Conservation (phyloP, 2,329 filamentous ascomycete species). For the Epichloe uncinata region DNA sequence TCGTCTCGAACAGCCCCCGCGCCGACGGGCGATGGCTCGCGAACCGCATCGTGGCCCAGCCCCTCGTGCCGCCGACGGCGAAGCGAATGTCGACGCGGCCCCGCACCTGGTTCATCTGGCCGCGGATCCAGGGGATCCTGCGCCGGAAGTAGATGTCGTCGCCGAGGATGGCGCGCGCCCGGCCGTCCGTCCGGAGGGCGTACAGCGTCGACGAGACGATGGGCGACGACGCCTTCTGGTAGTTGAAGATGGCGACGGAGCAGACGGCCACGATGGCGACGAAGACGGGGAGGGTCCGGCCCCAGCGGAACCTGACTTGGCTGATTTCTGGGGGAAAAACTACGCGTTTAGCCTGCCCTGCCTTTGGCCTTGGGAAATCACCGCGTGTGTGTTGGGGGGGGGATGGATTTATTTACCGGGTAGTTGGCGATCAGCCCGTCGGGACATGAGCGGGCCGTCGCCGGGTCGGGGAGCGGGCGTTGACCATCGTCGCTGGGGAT, state of each 20-base stretch:
- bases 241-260: slow-evolving; percentile 92
- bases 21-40: slow-evolving; percentile 52
- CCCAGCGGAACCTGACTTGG: slow-evolving; percentile 44
- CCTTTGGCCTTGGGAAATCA: too few species aligned
- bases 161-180: slow-evolving; percentile 65
- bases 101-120: slow-evolving; percentile 86
- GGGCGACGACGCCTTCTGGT: slow-evolving; percentile 85
- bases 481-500: slow-evolving; percentile 30
- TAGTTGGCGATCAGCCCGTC: slow-evolving; percentile 51
- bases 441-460: slow-evolving; percentile 51
- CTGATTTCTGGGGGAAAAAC: slow-evolving; percentile 29
- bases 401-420: slow-evolving; percentile 35
- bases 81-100: slow-evolving; percentile 82
- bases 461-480: slow-evolving; percentile 44
- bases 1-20: slow-evolving; percentile 64
- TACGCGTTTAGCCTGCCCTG: too few species aligned
- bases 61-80: slow-evolving; percentile 67
- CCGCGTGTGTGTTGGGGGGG: too few species aligned
- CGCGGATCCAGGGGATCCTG: slow-evolving; percentile 71
- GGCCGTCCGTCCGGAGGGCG: slow-evolving; percentile 67
- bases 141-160: slow-evolving; percentile 74
- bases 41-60: slow-evolving; percentile 65
- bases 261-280: slow-evolving; percentile 54
- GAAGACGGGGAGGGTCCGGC: slow-evolving; percentile 70
- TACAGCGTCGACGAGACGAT: slow-evolving; percentile 84